Conservation (phyloP, 164 flowering plant genomes). For the Vitis rupestris region DNA sequence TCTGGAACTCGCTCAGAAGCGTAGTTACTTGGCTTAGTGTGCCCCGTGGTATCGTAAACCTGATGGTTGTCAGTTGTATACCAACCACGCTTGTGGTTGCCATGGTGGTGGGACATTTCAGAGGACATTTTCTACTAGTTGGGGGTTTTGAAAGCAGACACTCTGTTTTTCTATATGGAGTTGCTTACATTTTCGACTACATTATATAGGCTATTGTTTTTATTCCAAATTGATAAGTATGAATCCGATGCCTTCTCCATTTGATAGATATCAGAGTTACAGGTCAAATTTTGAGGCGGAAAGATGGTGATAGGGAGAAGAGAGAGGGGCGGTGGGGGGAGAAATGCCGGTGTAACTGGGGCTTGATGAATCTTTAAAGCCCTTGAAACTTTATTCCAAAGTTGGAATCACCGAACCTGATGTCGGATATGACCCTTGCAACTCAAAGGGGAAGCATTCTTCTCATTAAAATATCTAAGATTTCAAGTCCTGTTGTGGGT, state of each 20-base stretch:
- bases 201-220: slow-evolving; percentile 2
- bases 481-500: too few relatives aligned
- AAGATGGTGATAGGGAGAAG: neutral
- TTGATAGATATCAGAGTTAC: too few relatives aligned
- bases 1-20: neutral
- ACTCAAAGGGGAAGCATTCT: too few relatives aligned
- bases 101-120: neutral
- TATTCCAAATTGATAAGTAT: slow-evolving; percentile 8
- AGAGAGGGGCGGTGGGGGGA: neutral
- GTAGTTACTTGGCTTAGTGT: neutral
- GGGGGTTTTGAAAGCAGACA: neutral
- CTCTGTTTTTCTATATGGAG: too few relatives aligned
- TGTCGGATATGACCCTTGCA: neutral
- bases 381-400: neutral
- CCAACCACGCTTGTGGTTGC: neutral
- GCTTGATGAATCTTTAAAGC: neutral
- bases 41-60: neutral
- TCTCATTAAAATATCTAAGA: too few relatives aligned
- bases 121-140: neutral
- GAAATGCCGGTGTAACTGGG: neutral
- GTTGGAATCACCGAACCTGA: neutral
- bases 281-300: neutral
- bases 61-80: neutral
- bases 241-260: slow-evolving; percentile 11
- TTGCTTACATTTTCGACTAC: neutral